Conservation (phyloP, 2,329 filamentous ascomycete species). For the Fusarium vanettenii region DNA sequence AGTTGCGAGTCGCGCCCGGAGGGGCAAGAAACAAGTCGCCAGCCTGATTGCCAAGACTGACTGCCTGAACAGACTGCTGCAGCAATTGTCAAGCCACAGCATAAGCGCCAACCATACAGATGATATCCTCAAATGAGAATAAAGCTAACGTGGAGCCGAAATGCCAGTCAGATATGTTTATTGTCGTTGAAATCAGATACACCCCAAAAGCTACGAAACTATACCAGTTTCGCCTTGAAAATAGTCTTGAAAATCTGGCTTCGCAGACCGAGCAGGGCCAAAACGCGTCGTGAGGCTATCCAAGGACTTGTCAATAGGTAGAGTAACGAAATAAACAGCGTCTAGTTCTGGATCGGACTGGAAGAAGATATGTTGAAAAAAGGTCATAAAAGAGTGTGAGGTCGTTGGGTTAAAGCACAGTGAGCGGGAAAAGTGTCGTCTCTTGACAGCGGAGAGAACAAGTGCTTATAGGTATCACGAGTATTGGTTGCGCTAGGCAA, state of each 20-base stretch:
- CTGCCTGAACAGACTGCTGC: not conserved
- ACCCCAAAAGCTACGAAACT: too few species aligned
- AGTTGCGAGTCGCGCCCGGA: too few species aligned
- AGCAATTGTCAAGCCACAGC: not conserved
- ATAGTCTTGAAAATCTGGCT: too few species aligned
- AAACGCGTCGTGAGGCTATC: too few species aligned
- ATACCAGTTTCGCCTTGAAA: too few species aligned
- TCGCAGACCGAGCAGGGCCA: too few species aligned
- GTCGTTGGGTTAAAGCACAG: not conserved
- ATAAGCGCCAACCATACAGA: not conserved
- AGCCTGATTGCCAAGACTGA: not conserved
- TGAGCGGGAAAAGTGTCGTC: not conserved
- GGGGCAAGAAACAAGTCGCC: not conserved
- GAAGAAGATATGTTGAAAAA: too few species aligned
- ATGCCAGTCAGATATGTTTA: not conserved
- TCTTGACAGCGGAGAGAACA: not conserved
- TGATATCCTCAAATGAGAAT: not conserved
- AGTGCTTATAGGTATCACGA: not conserved
- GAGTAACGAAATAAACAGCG: too few species aligned
- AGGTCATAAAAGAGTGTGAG: not conserved
- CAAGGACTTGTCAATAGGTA: too few species aligned
- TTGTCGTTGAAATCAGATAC: too few species aligned
- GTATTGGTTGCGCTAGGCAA: not conserved
- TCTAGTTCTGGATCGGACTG: not conserved
- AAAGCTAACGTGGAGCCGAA: not conserved